Base-by-base conservation (phyloP, 176 grass and related monocot species). In the Lolium perenne region DNA sequence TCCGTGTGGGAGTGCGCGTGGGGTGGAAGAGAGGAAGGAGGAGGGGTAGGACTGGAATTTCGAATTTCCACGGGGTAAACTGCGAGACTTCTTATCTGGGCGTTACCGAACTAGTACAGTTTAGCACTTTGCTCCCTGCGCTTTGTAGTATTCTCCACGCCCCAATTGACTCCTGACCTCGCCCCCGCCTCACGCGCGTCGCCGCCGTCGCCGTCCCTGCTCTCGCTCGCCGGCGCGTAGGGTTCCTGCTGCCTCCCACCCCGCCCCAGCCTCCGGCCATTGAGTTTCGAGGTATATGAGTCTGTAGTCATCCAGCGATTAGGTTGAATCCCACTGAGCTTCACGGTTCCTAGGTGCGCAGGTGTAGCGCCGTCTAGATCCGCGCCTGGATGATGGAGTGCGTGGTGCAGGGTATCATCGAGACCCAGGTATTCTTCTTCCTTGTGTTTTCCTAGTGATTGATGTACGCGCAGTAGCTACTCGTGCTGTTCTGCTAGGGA, bases 321-420 rank as follows among this genome's bases (percentile, higher is more conserved):
- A 69, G 32, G 1, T 69, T 3, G 18, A 40, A 69, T 18, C 47
- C 72, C 72, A 29, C 72, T 75, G 47, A 5, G 46, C 13, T 75
- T 51, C 71, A 5, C 71, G 0, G 3, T 75, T 51, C 17, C 71
- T 35, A 14, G 23, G 4, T 29, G 21, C 6, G 22, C 10, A 23
- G 61, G 10, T 65, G 46, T 15, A 12, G 2, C 46, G 12, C 46
- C 71, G 1, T 53, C 47, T 75, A 8, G 72, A 75, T 75, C 72
- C 72, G 47, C 14, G 13, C 72, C 47, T 75, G 85, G 16, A 6
- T 5, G 64, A 95, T 95, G 93, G 96, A 95, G 86, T 94, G 96
- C 63, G 88, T 95, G 54, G 93, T 95, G 67, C 93, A 95, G 89
- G 93, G 90, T 41, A 98, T 95, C 49, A 94, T 98, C 63, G 93